Evolutionary conservation across 208 protist species (phyloP).

Genomic region (Trypanosoma boissoni): DNA sequence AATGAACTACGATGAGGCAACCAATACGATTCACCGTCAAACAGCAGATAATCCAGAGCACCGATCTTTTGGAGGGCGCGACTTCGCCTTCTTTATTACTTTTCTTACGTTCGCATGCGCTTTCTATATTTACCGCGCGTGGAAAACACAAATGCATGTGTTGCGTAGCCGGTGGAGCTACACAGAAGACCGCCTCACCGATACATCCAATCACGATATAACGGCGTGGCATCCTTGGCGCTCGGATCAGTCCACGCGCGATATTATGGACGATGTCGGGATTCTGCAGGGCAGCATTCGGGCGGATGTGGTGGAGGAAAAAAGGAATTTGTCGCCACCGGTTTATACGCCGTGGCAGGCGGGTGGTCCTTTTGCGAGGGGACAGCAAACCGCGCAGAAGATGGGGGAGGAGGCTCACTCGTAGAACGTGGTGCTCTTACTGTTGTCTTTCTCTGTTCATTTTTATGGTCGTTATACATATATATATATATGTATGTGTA

Average conservation of each 20-base stretch:
- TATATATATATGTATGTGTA: background rate
- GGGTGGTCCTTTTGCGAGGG: constrained; percentile 64
- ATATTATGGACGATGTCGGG: constrained; percentile 76
- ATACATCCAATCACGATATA: constrained; percentile 33
- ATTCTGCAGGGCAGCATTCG: constrained; percentile 73
- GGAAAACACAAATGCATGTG: constrained; percentile 60
- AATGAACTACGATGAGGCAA: constrained; percentile 80
- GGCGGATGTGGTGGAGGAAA: constrained; percentile 59
- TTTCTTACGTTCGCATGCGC: constrained; percentile 34
- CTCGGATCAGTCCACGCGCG: constrained; percentile 53
- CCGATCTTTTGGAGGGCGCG: constrained; percentile 62
- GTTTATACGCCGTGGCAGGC: constrained; percentile 81
- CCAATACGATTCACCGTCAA: constrained; percentile 78
- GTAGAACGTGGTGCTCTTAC: no score
- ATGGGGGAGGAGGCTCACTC: background rate
- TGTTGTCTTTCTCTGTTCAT: constrained; percentile 12
- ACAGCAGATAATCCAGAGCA: constrained; percentile 65
- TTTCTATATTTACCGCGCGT: constrained; percentile 72
- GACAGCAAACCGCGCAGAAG: constrained; percentile 1
- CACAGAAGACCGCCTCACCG: constrained; percentile 59
- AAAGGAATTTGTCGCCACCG: constrained; percentile 43
- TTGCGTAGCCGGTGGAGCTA: constrained; percentile 73
- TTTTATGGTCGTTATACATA: background rate
- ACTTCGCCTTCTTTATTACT: constrained; percentile 66
- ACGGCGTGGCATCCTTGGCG: constrained; percentile 78